These are phyloP conservation scores for Jimgerdemannia lactiflua DNA, from an alignment of 192 early-diverging fungal species.

Conservation along the genomic window DNA sequence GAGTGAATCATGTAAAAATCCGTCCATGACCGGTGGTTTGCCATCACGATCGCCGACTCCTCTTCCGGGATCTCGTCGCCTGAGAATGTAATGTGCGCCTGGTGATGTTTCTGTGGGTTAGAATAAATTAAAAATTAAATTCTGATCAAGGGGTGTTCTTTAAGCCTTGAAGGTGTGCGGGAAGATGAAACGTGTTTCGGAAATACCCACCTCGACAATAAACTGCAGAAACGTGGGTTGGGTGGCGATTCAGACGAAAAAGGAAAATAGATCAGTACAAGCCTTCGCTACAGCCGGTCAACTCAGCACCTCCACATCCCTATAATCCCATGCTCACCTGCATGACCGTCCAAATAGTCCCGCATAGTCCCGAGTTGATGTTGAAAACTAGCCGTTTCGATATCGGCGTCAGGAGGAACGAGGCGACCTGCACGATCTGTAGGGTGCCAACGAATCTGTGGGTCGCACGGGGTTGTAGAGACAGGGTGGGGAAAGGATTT, in stretches of 20 bases:
- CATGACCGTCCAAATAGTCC: slow-evolving; percentile 53
- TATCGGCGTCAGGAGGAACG: slow-evolving; percentile 43
- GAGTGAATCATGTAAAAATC: slow-evolving; percentile 59
- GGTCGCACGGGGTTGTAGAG: too few species aligned
- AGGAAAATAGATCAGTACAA: too few species aligned
- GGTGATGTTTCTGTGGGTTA: slow-evolving; percentile 10
- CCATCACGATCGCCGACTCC: slow-evolving; percentile 52
- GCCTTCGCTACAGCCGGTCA: neutral
- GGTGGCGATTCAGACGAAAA: slow-evolving; percentile 1
- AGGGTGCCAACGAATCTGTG: slow-evolving; percentile 21
- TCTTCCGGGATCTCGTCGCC: slow-evolving; percentile 43
- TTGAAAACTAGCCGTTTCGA: slow-evolving; percentile 44
- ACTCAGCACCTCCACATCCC: neutral
- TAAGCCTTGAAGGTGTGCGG: neutral
- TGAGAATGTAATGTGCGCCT: slow-evolving; percentile 51
- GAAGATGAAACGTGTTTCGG: neutral
- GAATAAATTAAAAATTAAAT: too few species aligned
- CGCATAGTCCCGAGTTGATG: slow-evolving; percentile 46
- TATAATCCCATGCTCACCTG: slow-evolving; percentile 29
- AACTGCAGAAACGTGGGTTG: slow-evolving; percentile 7
- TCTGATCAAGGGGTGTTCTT: slow-evolving; percentile 6
- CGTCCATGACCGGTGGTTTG: slow-evolving; percentile 52
- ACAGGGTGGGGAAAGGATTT: too few species aligned
- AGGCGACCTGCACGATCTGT: slow-evolving; percentile 42
- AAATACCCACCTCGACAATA: slow-evolving; percentile 23